phyloP scores from a whole-genome alignment of 1,139 yeast genomes.

The Fermentozyma sake region DNA sequence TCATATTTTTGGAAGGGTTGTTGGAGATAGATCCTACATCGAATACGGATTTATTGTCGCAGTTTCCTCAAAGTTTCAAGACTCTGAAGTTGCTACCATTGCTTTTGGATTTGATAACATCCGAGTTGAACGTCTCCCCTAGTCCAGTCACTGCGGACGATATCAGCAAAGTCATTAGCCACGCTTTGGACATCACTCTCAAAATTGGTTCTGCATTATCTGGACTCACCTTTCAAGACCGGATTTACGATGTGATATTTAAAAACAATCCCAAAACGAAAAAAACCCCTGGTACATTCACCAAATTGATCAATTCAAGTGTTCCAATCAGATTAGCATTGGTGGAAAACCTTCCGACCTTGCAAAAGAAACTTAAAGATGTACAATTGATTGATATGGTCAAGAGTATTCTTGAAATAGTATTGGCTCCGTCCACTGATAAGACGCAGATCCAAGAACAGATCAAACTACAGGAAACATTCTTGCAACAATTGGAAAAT shows the following conservation, averaged over 20 bases:
- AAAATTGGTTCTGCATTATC: slow-evolving; percentile 67
- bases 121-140: slow-evolving; percentile 27
- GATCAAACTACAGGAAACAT: slow-evolving; percentile 51
- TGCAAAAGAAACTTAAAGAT: slow-evolving; percentile 51
- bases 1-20: slow-evolving; percentile 65
- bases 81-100: slow-evolving; percentile 75
- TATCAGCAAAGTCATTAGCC: slow-evolving; percentile 41
- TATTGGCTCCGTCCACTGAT: slow-evolving; percentile 22
- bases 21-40: slow-evolving; percentile 20
- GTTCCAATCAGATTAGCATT: slow-evolving; percentile 37
- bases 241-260: slow-evolving; percentile 42
- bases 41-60: slow-evolving; percentile 42
- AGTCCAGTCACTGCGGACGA: slow-evolving; percentile 10
- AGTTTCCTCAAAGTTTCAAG: slow-evolving; percentile 67
- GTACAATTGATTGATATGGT: slow-evolving; percentile 37
- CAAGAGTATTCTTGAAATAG: slow-evolving; percentile 25
- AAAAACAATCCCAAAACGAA: slow-evolving; percentile 27
- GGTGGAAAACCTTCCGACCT: slow-evolving; percentile 50
- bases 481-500: slow-evolving; percentile 43
- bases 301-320: slow-evolving; percentile 37
- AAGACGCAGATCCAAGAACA: slow-evolving; percentile 21
- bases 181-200: slow-evolving; percentile 54
- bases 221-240: slow-evolving; percentile 71
- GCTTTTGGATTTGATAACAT: slow-evolving; percentile 42
- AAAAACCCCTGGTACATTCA: slow-evolving; percentile 29